Evolutionary conservation across 345 rosid genomes (phyloP).

Genomic region (Populus nigra): DNA sequence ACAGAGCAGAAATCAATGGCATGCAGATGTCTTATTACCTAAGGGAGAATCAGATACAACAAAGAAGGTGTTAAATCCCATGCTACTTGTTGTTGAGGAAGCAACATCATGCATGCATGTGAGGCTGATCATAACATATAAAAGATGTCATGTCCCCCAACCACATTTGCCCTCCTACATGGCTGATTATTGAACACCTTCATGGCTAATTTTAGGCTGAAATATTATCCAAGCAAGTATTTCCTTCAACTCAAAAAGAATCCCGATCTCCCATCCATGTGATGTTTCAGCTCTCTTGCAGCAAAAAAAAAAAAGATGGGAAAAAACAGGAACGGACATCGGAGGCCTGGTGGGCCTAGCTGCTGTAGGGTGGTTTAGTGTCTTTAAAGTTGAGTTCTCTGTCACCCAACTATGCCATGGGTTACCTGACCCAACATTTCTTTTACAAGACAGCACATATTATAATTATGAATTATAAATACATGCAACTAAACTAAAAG

Average conservation of each 20-base stretch:
- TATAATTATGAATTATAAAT: too few species aligned
- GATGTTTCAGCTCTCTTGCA: not conserved
- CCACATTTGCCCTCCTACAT: not conserved
- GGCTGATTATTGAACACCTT: not conserved
- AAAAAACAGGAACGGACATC: not conserved
- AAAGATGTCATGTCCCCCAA: not conserved
- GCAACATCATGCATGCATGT: slow-evolving; percentile 2
- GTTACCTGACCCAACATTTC: not conserved
- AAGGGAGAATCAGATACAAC: not conserved
- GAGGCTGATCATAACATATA: not conserved
- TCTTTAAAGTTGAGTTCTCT: not conserved
- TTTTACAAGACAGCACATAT: too few species aligned
- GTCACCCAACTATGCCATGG: not conserved
- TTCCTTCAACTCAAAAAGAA: not conserved
- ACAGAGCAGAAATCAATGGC: not conserved
- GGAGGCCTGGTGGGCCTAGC: not conserved
- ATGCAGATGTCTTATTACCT: not conserved
- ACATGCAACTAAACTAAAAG: too few species aligned
- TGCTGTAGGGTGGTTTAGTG: not conserved
- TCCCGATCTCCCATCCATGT: not conserved
- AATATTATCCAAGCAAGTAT: too few species aligned
- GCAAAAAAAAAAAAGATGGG: not conserved
- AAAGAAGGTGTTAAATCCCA: not conserved
- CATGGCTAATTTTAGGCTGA: not conserved
- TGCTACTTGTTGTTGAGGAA: slow-evolving; percentile 6